Evolutionary conservation across 2,329 filamentous ascomycete genomes (phyloP).

Genomic region (Diaporthe citrichinensis): DNA sequence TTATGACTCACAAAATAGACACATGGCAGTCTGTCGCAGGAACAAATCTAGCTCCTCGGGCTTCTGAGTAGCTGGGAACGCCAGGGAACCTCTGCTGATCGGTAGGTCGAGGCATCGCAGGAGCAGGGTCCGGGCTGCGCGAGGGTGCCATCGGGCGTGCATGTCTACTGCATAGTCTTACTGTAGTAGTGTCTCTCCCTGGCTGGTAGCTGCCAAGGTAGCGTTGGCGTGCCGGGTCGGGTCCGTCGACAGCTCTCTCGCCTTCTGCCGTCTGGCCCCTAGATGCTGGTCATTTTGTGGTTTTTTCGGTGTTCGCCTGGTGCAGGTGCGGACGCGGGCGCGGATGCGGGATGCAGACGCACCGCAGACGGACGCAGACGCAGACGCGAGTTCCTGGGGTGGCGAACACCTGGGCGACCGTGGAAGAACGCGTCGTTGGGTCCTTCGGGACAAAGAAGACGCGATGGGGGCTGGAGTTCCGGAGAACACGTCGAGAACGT

Average conservation of each 20-base stretch:
- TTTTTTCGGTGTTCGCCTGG: constrained; percentile 22
- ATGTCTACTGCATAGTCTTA: constrained; percentile 29
- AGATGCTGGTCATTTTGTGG: constrained; percentile 15
- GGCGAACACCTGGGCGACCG: constrained; percentile 20
- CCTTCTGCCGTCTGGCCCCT: neutral
- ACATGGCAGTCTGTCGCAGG: constrained; percentile 30
- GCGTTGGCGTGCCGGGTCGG: constrained; percentile 26
- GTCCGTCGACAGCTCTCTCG: neutral
- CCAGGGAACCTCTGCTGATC: constrained; percentile 25
- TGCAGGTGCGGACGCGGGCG: constrained; percentile 25
- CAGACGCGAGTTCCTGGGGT: constrained; percentile 32
- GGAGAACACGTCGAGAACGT: constrained; percentile 37
- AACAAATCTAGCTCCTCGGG: constrained; percentile 24
- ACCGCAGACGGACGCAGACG: constrained; percentile 25
- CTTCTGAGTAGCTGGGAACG: constrained; percentile 7
- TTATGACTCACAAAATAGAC: constrained; percentile 37
- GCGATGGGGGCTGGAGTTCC: constrained; percentile 27
- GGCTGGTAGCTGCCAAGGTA: constrained; percentile 3
- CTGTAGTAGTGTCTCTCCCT: constrained; percentile 2
- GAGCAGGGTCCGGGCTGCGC: constrained; percentile 13
- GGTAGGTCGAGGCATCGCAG: constrained; percentile 23
- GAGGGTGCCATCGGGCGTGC: constrained; percentile 38
- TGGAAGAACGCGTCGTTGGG: constrained; percentile 9
- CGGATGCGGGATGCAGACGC: constrained; percentile 33
- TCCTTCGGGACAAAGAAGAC: constrained; percentile 21